Conservation (phyloP, 352 stramenopile genomes). For the Globisporangium lucens region DNA sequence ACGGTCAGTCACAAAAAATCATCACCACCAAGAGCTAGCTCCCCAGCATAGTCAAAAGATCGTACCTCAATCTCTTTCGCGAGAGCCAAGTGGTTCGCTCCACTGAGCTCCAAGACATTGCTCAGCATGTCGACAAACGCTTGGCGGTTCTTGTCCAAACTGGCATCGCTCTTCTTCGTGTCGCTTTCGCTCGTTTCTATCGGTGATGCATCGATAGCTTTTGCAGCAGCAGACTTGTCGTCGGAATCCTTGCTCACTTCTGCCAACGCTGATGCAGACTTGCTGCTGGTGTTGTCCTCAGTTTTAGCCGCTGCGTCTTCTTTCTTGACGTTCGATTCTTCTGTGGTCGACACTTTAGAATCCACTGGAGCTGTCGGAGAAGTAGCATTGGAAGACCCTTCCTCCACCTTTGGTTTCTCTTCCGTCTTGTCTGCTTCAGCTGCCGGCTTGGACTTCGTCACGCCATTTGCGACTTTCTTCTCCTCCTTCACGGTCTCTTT, state of each 20-base stretch:
- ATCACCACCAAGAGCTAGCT: not conserved
- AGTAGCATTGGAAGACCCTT: not conserved
- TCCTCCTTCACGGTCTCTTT: conserved; percentile 1
- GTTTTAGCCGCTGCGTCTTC: not conserved
- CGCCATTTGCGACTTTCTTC: conserved; percentile 3
- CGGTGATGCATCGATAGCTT: not conserved
- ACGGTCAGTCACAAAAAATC: not conserved
- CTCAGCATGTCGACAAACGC: conserved; percentile 71
- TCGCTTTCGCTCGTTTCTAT: not conserved
- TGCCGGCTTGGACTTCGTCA: not conserved
- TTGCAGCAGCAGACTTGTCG: conserved; percentile 1
- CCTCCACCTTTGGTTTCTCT: conserved; percentile 3
- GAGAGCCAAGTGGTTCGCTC: conserved; percentile 33
- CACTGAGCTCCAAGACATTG: conserved; percentile 45
- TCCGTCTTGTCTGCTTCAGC: not conserved
- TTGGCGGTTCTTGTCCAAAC: conserved; percentile 53
- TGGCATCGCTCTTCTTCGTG: conserved; percentile 27
- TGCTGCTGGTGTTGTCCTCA: not conserved
- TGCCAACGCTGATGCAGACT: not conserved
- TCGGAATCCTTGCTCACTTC: conserved; percentile 1
- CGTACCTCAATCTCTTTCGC: conserved; percentile 73
- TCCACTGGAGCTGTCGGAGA: not conserved
- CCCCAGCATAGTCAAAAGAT: not conserved
- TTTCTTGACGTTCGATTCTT: not conserved
- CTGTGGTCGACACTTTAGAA: conserved; percentile 6